These are phyloP conservation scores for Scedosporium apiospermum DNA, from an alignment of 2,329 filamentous ascomycete species.

Conservation along the genomic window DNA sequence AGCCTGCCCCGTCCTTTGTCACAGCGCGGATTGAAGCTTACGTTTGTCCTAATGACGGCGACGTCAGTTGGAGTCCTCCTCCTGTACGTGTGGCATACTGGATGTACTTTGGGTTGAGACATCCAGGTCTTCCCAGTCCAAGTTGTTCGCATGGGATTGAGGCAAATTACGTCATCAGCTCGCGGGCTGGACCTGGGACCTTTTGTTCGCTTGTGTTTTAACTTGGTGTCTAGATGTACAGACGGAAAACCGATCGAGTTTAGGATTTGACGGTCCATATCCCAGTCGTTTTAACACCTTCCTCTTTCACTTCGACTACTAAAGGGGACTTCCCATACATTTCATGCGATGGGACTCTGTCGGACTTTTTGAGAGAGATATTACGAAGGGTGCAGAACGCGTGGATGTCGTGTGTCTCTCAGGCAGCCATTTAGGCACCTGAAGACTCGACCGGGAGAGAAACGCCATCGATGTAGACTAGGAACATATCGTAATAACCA, in stretches of 20 bases:
- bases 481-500: too few species aligned
- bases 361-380: neutral
- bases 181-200: neutral
- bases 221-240: neutral
- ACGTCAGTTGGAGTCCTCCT: neutral
- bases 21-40: neutral
- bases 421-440: neutral
- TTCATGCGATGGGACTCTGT: neutral
- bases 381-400: neutral
- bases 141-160: neutral
- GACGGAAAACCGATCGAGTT: neutral
- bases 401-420: neutral
- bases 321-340: neutral
- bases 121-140: neutral
- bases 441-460: too few species aligned
- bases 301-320: neutral
- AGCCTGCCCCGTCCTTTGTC: neutral
- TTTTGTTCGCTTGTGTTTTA: neutral
- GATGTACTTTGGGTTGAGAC: neutral
- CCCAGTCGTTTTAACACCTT: neutral
- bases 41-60: neutral
- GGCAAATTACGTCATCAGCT: neutral
- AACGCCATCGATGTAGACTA: too few species aligned
- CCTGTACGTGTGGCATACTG: too few species aligned
- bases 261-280: neutral